These are phyloP conservation scores for Gentiana macrophylla DNA, from an alignment of 257 asterid genomes.

Conservation along the genomic window DNA sequence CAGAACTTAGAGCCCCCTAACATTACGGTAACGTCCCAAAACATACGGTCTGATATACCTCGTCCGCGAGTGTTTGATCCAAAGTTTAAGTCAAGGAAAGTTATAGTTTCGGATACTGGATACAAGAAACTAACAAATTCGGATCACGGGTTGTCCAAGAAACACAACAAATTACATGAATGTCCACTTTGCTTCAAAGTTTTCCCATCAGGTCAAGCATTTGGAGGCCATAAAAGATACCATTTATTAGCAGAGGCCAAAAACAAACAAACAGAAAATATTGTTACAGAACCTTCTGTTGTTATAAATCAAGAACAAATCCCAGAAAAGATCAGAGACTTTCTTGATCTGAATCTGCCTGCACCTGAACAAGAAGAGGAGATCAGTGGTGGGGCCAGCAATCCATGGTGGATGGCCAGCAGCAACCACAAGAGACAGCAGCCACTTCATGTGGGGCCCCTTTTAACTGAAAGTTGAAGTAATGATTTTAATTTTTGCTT, in stretches of 20 bases:
- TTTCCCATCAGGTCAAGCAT: conserved; percentile 75
- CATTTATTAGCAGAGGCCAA: conserved; percentile 42
- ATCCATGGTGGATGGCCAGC: conserved; percentile 61
- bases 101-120: neutral
- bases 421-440: conserved; percentile 33
- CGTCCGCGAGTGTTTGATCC: too few species aligned
- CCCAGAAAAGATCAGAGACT: conserved; percentile 33
- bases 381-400: conserved; percentile 19
- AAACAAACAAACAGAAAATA: conserved; percentile 5
- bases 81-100: too few species aligned
- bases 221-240: conserved; percentile 90
- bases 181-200: conserved; percentile 72
- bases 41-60: too few species aligned
- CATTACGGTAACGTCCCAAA: neutral
- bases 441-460: conserved; percentile 25
- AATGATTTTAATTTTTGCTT: neutral
- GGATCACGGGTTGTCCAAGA: too few species aligned
- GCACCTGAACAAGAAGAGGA: conserved; percentile 72
- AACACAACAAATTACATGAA: conserved; percentile 31
- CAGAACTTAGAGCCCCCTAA: conserved; percentile 1
- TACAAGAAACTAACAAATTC: conserved; percentile 2
- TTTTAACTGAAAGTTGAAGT: conserved; percentile 17
- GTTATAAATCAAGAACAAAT: conserved; percentile 11
- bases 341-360: conserved; percentile 88
- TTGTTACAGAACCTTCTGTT: neutral